Evolutionary conservation across 2,329 filamentous ascomycete genomes (phyloP).

Genomic region (Raffaelea albimanens): DNA sequence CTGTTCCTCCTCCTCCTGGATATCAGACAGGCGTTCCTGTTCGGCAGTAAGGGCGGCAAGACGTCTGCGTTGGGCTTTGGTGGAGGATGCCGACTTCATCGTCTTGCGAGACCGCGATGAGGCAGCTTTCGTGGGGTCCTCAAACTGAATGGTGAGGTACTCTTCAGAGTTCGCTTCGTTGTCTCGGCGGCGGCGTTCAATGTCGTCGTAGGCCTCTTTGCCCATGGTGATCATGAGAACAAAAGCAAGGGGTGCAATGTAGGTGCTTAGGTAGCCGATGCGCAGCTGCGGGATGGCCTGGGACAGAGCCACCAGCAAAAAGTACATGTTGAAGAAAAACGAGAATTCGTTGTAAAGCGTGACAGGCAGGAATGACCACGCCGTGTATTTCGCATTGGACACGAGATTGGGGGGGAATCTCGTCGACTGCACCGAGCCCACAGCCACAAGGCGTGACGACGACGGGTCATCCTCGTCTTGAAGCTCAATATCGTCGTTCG

Average conservation of each 20-base stretch:
- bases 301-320: conserved; percentile 86
- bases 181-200: conserved; percentile 75
- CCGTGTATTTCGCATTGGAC: conserved; percentile 96
- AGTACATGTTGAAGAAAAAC: conserved; percentile 99
- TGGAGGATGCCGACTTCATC: conserved; percentile 35
- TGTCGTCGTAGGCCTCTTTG: conserved; percentile 93
- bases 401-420: conserved; percentile 85
- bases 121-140: conserved; percentile 33
- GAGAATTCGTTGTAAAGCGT: conserved; percentile 98
- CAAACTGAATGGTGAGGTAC: conserved; percentile 69
- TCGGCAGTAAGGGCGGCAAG: conserved; percentile 12
- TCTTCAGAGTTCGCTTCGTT: conserved; percentile 89
- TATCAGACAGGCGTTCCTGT: conserved; percentile 48
- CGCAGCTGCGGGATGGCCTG: conserved; percentile 82
- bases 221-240: conserved; percentile 87
- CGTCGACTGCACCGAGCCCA: conserved; percentile 63
- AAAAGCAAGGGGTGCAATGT: conserved; percentile 84
- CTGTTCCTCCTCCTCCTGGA: conserved; percentile 58
- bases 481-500: conserved; percentile 37
- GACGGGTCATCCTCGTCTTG: conserved; percentile 51
- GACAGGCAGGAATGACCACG: conserved; percentile 84
- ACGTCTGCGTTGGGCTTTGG: conserved; percentile 27
- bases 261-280: conserved; percentile 91
- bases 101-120: conserved; percentile 27
- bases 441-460: conserved; percentile 63